phyloP scores from a whole-genome alignment of 371 early-diverging fungal species.

The Phascolomyces articulosus region DNA sequence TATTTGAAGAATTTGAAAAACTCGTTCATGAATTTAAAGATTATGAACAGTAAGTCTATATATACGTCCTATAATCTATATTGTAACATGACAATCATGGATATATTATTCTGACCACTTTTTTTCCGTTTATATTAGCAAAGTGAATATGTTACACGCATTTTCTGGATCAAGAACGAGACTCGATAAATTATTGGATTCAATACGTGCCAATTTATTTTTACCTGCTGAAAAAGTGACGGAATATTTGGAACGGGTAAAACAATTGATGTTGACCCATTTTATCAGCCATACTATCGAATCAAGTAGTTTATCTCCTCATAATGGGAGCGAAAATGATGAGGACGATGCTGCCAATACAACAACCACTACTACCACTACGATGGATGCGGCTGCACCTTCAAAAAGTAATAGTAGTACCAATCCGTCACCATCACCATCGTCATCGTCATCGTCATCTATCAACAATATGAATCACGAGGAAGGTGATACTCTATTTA shows the following conservation, averaged over 20 bases:
- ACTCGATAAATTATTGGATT: constrained; percentile 20
- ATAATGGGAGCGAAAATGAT: too few relatives aligned
- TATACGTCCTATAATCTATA: too few relatives aligned
- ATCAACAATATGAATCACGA: too few relatives aligned
- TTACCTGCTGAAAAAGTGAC: constrained; percentile 11
- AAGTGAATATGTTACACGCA: constrained; percentile 18
- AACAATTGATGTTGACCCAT: neutral
- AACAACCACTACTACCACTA: too few relatives aligned
- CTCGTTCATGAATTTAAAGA: constrained; percentile 22
- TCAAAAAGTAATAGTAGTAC: too few relatives aligned
- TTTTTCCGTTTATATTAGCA: constrained; percentile 4
- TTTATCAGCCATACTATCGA: neutral
- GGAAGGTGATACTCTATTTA: too few relatives aligned
- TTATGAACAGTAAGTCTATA: constrained; percentile 24
- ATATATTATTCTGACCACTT: too few relatives aligned
- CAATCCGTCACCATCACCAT: neutral
- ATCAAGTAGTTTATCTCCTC: neutral
- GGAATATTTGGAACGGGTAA: constrained; percentile 2
- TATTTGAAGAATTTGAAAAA: constrained; percentile 16
- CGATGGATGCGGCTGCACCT: too few relatives aligned
- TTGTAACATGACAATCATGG: too few relatives aligned
- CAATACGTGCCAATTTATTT: constrained; percentile 22
- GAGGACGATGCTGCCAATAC: too few relatives aligned
- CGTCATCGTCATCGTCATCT: neutral
- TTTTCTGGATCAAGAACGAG: constrained; percentile 12